Base-by-base conservation (phyloP, 1,139 yeast genomes). In the Lodderomyces oxycetoniae region DNA sequence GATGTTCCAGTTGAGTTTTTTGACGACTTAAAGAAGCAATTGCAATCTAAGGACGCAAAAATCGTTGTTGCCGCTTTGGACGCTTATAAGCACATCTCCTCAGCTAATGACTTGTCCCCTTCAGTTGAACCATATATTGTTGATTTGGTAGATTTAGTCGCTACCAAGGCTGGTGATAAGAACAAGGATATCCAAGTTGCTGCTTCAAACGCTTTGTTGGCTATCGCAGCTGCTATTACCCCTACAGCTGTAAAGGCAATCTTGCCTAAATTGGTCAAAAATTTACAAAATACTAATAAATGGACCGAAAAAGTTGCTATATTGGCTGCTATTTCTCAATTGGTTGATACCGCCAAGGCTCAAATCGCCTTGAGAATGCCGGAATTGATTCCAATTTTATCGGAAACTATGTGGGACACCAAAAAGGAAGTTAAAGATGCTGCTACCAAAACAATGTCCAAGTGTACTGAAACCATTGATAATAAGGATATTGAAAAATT, bases 341-440 rank as follows among this genome's bases (percentile, higher is more conserved):
- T 91, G 59, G 98, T 91, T 57, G 95, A 87, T 64, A 77, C 88
- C 53, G 96, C 98, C 54, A 91, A 89, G 69, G 87, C 72, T 55
- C 98, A 89, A 77, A 74, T 91, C 56, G 96, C 98, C 54, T 78
- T 91, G 61, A 87, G 97, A 78, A 89, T 91, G 97, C 96, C 97
- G 59, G 97, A 91, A 76, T 81, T 91, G 68, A 89, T 91, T 59
- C 98, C 98, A 67, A 93, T 84, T 50, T 76, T 91, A 59, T 91
- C 98, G 52, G 98, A 91, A 76, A 86, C 96, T 56, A 91, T 91
- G 97, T 91, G 98, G 98, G 98, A 91, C 70, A 91, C 98, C 72
- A 91, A 91, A 81, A 77, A 79, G 69, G 97, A 91, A 63, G 97
- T 91, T 64, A 91, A 91, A 83, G 80, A 77, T 56, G 95, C 93